phyloP scores from a whole-genome alignment of 192 early-diverging fungal species.

The Linnemannia hyalina region DNA sequence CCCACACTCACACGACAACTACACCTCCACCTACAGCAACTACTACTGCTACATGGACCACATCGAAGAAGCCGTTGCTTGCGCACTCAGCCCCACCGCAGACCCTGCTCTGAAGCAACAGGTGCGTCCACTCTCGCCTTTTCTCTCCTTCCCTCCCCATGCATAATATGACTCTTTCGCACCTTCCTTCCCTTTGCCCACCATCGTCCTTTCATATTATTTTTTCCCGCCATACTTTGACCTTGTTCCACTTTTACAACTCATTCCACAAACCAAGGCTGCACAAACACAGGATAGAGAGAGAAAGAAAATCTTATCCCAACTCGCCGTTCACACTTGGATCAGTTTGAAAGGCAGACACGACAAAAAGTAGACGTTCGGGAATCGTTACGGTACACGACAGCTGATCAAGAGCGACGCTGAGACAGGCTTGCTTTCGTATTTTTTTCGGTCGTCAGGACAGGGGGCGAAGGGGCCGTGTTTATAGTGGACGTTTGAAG shows the following conservation, averaged over 20 bases:
- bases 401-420: conserved; percentile 1
- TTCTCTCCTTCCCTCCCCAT: neutral
- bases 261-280: neutral
- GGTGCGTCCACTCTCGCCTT: conserved; percentile 60
- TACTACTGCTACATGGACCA: conserved; percentile 66
- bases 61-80: conserved; percentile 84
- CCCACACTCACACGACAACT: conserved; percentile 8
- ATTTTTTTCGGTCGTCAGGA: neutral
- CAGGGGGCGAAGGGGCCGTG: neutral
- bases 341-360: neutral
- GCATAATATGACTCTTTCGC: neutral
- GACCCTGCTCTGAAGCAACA: conserved; percentile 78
- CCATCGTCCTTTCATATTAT: neutral
- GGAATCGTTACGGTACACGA: neutral
- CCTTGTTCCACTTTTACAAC: neutral
- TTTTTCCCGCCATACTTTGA: conserved; percentile 1
- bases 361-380: neutral
- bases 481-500: neutral
- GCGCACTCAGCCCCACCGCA: conserved; percentile 79
- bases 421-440: neutral
- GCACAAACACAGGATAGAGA: neutral
- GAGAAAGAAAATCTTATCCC: neutral
- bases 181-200: neutral
- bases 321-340: neutral
- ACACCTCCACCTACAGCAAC: neutral